Evolutionary conservation across 495 filamentous ascomycete genomes (phyloP), one percentile per base, ranked within the genome.

Genomic region (Tuber aestivum): DNA sequence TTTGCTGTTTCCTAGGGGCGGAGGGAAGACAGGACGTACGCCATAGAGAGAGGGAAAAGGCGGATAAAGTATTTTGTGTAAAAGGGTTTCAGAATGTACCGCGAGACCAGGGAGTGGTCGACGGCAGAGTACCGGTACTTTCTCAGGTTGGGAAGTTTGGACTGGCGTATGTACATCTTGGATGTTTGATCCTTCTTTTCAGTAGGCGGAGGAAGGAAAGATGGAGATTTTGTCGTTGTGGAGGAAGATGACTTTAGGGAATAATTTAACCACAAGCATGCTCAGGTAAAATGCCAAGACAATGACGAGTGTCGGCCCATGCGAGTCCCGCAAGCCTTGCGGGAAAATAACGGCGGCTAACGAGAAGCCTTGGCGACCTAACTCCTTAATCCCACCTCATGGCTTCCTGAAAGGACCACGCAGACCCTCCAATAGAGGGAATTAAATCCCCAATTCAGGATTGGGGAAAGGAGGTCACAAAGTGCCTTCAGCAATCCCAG

Each of bases 41-140:
- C 95, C 95, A 99, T 98, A 82, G 85, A 92, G 90, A 96, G 92
- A 65, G 95, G 95, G 83, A 99, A 97, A 84, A 90, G 92, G 71
- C 93, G 88, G 85, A 99, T 97, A 80, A 95, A 96, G 77, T 93
- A 86, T 85, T 97, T 92, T 84, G 89, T 97, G 87, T 98, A 99
- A 85, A 97, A 99, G 35, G 95, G 95, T 87, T 99, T 98, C 77
- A 99, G 87, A 76, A 97, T 87, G 84, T 97, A 97, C 77, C 89
- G 89, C 79, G 96, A 98, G 65, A 93, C 86, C 73, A 97, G 86
- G 72, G 93, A 97, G 84, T 92, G 92, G 85, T 99, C 95, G 79
- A 97, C 91, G 61, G 89, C 89, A 32, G 91, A 92, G 87, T 99
- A 99, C 83, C 95, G 93, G 88, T 99, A 99, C 82, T 91, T 87